These are phyloP conservation scores for Hypoxylon lenormandii DNA, from an alignment of 495 filamentous ascomycete species.

Conservation along the genomic window DNA sequence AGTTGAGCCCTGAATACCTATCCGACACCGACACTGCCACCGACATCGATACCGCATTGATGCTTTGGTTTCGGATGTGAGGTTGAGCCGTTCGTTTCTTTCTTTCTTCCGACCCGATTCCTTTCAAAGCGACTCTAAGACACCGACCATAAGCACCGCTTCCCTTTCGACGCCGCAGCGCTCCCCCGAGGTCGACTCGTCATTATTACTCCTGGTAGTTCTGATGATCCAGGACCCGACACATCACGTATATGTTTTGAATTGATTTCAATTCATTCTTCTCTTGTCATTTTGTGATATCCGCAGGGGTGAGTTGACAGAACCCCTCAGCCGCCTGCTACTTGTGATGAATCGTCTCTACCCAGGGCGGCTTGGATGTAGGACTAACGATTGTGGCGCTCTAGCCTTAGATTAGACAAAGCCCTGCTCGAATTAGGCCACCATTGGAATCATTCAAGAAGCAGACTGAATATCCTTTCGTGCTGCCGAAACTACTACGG, in stretches of 20 bases:
- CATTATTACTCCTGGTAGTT: background rate
- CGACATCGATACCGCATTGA: conserved; percentile 36
- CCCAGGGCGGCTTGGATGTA: conserved; percentile 20
- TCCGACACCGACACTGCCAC: too few species aligned
- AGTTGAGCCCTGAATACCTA: conserved; percentile 5
- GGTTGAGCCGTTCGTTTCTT: conserved; percentile 38
- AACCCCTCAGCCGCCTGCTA: conserved; percentile 11
- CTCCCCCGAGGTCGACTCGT: conserved; percentile 8
- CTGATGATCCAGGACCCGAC: background rate
- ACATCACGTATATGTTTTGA: conserved; percentile 14
- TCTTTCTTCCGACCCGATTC: conserved; percentile 32
- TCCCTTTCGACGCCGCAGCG: conserved; percentile 3
- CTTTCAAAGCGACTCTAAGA: conserved; percentile 21
- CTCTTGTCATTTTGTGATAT: conserved; percentile 8
- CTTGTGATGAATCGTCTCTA: conserved; percentile 3
- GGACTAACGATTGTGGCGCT: conserved; percentile 42
- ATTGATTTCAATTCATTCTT: conserved; percentile 17
- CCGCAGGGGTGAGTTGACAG: conserved; percentile 27
- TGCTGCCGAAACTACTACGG: conserved; percentile 11
- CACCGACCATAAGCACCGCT: background rate
- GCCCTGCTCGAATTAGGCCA: conserved; percentile 19
- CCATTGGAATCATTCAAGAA: conserved; percentile 23
- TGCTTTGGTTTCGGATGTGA: conserved; percentile 45
- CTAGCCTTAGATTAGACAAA: conserved; percentile 30
- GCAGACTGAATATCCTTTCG: conserved; percentile 14